Evolutionary conservation across 441 rosid species (phyloP).

Genomic region (Metrosideros polymorpha): DNA sequence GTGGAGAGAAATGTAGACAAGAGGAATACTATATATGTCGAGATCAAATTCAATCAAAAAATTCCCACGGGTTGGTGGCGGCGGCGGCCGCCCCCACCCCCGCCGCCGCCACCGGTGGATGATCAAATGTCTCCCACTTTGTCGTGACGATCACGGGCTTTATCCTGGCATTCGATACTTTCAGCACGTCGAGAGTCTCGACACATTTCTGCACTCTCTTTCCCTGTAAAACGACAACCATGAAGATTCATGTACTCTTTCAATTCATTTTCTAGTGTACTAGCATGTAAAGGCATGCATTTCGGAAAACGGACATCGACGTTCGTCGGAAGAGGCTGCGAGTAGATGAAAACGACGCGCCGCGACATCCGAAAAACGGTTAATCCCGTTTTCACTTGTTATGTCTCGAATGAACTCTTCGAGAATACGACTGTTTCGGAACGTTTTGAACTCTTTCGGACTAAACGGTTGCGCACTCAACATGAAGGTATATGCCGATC

Average conservation of each 20-base stretch:
- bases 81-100: background rate
- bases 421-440: background rate
- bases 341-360: background rate
- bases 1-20: background rate
- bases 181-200: constrained; percentile 40
- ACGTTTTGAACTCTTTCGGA: too few relatives aligned
- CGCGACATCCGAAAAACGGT: fast-evolving
- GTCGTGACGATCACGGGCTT: constrained; percentile 31
- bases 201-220: constrained; percentile 52
- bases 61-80: constrained; percentile 23
- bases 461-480: too few relatives aligned
- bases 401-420: background rate
- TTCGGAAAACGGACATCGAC: background rate
- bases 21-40: background rate
- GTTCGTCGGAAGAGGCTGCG: background rate
- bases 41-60: constrained; percentile 32
- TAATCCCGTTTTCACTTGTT: background rate
- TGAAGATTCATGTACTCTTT: background rate
- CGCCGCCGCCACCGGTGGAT: background rate
- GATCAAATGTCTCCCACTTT: constrained; percentile 48
- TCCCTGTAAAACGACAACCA: constrained; percentile 13
- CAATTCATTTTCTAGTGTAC: background rate
- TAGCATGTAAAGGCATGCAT: background rate
- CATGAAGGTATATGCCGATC: background rate
- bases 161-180: constrained; percentile 27